phyloP scores from a whole-genome alignment of 2,329 filamentous ascomycete genomes.

The Colletotrichum echinochloae region DNA sequence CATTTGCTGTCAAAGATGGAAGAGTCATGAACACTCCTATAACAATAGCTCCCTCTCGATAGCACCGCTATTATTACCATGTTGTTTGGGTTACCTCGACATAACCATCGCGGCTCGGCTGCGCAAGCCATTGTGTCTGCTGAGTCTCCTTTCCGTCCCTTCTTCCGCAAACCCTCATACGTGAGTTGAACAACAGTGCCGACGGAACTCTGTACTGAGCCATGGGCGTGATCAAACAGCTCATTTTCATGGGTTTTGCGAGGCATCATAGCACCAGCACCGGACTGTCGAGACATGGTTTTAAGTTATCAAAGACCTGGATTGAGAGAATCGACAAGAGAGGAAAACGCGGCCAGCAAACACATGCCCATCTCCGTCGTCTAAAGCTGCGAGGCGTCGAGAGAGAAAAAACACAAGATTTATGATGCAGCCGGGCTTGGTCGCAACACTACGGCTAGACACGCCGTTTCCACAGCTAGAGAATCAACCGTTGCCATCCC shows the following conservation, averaged over 20 bases:
- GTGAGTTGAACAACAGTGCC: slow-evolving; percentile 25
- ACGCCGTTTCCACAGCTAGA: slow-evolving; percentile 35
- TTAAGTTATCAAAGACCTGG: slow-evolving; percentile 39
- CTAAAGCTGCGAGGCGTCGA: slow-evolving; percentile 52
- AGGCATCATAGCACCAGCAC: not conserved
- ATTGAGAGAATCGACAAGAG: slow-evolving; percentile 42
- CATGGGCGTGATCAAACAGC: not conserved
- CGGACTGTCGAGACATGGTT: not conserved
- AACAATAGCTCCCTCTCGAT: not conserved
- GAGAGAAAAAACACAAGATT: slow-evolving; percentile 58
- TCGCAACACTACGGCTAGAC: slow-evolving; percentile 52
- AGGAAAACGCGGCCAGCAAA: slow-evolving; percentile 39
- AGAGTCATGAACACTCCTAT: slow-evolving; percentile 1
- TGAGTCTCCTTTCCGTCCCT: slow-evolving; percentile 9
- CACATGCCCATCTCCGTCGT: slow-evolving; percentile 50
- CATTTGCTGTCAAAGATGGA: not conserved
- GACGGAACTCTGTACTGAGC: slow-evolving; percentile 19
- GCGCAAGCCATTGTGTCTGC: slow-evolving; percentile 19
- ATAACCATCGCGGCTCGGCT: not conserved
- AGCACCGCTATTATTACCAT: slow-evolving; percentile 4
- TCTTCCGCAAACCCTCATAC: slow-evolving; percentile 21
- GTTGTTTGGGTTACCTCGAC: slow-evolving; percentile 29
- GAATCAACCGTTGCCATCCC: slow-evolving; percentile 45
- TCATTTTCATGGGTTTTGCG: not conserved
- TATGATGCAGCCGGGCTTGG: slow-evolving; percentile 59